These are phyloP conservation scores for Cylindrodendrum hubeiense DNA, from an alignment of 2,329 filamentous ascomycete species.

Conservation along the genomic window DNA sequence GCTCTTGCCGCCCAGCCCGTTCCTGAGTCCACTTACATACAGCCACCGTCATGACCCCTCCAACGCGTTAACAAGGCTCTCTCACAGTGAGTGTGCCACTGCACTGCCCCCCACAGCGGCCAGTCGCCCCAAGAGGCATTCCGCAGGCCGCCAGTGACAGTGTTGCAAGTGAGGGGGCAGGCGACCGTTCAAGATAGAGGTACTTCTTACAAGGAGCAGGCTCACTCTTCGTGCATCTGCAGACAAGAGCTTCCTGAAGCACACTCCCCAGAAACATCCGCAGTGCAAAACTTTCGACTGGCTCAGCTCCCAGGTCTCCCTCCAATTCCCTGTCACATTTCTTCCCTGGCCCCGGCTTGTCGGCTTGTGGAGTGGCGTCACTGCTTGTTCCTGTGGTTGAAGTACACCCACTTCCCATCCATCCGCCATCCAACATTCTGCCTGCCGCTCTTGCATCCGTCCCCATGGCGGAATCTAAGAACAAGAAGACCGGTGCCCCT, in stretches of 20 bases:
- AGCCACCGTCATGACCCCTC: neutral
- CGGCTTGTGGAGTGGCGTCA: neutral
- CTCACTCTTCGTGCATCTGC: neutral
- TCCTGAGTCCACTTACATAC: too few relatives aligned
- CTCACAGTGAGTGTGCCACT: neutral
- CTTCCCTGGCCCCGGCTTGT: neutral
- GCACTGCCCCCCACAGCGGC: neutral
- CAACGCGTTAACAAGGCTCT: neutral
- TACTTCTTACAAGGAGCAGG: conserved; percentile 1
- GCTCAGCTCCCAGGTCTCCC: neutral
- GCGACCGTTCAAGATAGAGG: neutral
- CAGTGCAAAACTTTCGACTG: neutral
- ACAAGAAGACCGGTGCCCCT: conserved; percentile 16
- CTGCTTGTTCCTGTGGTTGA: neutral
- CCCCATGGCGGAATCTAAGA: conserved; percentile 29
- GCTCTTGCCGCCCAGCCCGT: too few relatives aligned
- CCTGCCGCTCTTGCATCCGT: neutral
- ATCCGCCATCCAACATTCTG: neutral
- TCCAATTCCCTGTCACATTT: neutral
- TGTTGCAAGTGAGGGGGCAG: conserved; percentile 12
- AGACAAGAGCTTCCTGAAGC: neutral
- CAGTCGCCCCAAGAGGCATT: neutral
- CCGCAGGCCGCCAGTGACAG: neutral
- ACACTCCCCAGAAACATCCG: neutral
- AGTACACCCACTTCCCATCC: neutral